Evolutionary conservation across 495 filamentous ascomycete species (phyloP), one percentile per base, ranked within the genome.

Genomic region (Lepraria neglecta): DNA sequence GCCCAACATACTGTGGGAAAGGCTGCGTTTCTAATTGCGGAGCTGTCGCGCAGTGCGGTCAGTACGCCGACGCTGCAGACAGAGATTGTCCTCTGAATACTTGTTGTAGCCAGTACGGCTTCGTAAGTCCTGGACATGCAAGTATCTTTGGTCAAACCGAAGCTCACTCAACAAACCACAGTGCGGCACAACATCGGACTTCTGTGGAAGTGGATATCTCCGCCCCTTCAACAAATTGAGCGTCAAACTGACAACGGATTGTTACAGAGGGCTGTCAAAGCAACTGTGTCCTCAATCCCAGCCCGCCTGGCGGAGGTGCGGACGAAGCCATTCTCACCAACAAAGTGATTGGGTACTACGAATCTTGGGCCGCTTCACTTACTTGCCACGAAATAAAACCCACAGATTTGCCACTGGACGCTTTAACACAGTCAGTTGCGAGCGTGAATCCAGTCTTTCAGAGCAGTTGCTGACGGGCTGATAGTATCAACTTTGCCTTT

Each of bases 1-100:
- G n/a, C n/a, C n/a, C n/a, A n/a, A n/a, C n/a, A n/a, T n/a, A n/a
- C n/a, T n/a, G n/a, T n/a, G n/a, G n/a, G n/a, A n/a, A n/a, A n/a
- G n/a, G n/a, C n/a, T n/a, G n/a, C n/a, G n/a, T n/a, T n/a, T n/a
- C n/a, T n/a, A n/a, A n/a, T n/a, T n/a, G n/a, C n/a, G n/a, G n/a
- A n/a, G n/a, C n/a, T n/a, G n/a, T n/a, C n/a, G 74, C 75, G 10
- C 72, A 76, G 42, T 79, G 77, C 52, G 77, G 77, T 1, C 56
- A 64, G 53, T 71, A 70, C 62, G 65, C 74, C 15, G 30, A 54
- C n/a, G 27, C 42, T 17, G 56, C 30, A 46, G 6, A 50, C 48
- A 47, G 65, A 45, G 52, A 65, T 42, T 73, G 71, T 55, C 71
- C 71, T 9, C 52, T 73, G 33, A 72, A 73, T 31, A 70, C 72